Percentiles rank a stretch among this genome's conserved stretches.
Evolutionary conservation across 2,329 filamentous ascomycete genomes (phyloP).

Genomic region (Knoxdaviesia proteae): DNA sequence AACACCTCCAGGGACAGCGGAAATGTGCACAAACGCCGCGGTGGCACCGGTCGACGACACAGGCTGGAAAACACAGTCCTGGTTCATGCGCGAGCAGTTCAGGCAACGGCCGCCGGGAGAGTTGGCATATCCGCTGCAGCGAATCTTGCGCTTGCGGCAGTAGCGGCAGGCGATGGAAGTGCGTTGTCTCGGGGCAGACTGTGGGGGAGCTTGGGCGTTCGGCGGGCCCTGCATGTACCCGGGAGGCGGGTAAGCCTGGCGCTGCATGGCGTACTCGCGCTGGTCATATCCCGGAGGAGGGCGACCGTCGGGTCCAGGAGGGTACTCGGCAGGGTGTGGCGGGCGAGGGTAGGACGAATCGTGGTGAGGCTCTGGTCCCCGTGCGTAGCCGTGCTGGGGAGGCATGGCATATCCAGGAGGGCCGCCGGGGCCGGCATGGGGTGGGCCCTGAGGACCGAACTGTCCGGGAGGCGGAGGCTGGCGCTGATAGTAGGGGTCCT

Average conservation of each 20-base stretch:
- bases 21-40: conserved; percentile 37
- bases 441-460: conserved; percentile 14
- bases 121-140: conserved; percentile 39
- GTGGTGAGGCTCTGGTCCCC: not conserved
- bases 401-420: conserved; percentile 8
- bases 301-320: conserved; percentile 10
- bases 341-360: conserved; percentile 11
- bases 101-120: conserved; percentile 37
- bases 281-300: conserved; percentile 16
- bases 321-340: conserved; percentile 10
- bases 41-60: conserved; percentile 30
- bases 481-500: conserved; percentile 13
- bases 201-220: conserved; percentile 8
- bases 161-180: conserved; percentile 40
- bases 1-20: conserved; percentile 34
- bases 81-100: conserved; percentile 40
- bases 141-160: conserved; percentile 42
- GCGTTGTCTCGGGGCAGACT: conserved; percentile 34
- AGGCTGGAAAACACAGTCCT: conserved; percentile 40
- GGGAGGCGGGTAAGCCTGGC: not conserved
- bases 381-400: not conserved
- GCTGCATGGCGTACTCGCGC: conserved; percentile 15
- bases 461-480: conserved; percentile 12
- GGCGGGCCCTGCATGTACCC: conserved; percentile 1
- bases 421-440: conserved; percentile 15